These are phyloP conservation scores for Macadamia tetraphylla DNA, from an alignment of 164 flowering plant genomes.

Conservation along the genomic window DNA sequence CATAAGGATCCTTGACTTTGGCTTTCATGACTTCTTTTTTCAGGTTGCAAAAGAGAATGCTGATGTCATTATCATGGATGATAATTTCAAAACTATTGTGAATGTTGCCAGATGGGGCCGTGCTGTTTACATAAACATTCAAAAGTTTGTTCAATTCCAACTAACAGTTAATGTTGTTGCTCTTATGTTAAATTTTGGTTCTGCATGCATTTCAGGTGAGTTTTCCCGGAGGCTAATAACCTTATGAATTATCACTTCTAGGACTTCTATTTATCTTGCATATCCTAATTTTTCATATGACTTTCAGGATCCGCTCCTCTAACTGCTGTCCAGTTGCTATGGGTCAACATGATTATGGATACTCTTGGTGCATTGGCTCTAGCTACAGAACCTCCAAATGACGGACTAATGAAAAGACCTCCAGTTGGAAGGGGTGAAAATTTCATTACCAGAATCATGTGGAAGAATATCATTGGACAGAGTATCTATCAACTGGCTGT, in stretches of 20 bases:
- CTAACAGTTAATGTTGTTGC: conserved; percentile 59
- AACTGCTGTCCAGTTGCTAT: conserved; percentile 20
- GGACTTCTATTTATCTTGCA: neutral
- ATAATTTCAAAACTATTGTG: conserved; percentile 36
- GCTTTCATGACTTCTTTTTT: neutral
- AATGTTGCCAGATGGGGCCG: conserved; percentile 46
- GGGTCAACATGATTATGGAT: conserved; percentile 32
- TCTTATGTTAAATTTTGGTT: conserved; percentile 37
- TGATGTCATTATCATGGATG: conserved; percentile 37
- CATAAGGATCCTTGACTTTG: neutral
- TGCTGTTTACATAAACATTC: conserved; percentile 50
- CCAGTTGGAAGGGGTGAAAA: conserved; percentile 61
- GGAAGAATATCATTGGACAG: conserved; percentile 69
- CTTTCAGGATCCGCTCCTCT: conserved; percentile 18
- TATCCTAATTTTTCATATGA: neutral
- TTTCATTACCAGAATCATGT: conserved; percentile 52
- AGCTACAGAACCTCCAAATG: conserved; percentile 83
- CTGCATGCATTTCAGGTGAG: conserved; percentile 37
- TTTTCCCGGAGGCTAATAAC: neutral
- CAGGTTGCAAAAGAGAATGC: conserved; percentile 46
- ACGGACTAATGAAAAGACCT: conserved; percentile 58
- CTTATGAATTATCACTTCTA: neutral
- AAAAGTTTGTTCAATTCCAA: conserved; percentile 81
- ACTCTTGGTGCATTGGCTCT: conserved; percentile 32
- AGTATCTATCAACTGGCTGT: conserved; percentile 48